Base-by-base conservation (phyloP, 164 flowering plant species). In the Brasenia schreberi region DNA sequence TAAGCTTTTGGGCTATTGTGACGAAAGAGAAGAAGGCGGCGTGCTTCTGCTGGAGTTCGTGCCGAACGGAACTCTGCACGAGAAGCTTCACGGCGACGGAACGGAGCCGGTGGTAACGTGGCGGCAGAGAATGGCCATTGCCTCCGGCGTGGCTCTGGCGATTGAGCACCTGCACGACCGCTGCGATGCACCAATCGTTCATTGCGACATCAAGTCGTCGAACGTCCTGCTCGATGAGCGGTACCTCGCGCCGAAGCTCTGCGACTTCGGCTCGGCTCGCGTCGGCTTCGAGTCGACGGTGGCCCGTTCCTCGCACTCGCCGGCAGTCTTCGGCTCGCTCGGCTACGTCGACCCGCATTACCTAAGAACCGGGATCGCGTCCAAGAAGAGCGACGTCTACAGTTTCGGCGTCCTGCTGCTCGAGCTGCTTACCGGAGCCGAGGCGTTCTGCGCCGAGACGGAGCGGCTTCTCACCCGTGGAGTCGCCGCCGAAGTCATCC, bases 291-390 rank as follows among this genome's bases (percentile, higher is more conserved):
- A 90, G 0, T 80, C 91, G 0, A 67, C 73, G 52, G 75, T 84
- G 6, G 64, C 56, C 11, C 80, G 82, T 0, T 67, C 74, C 1
- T 56, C 16, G 16, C 59, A n/a, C 16, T 12, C 59, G 16, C 59
- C 59, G 59, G 67, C 82, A 69, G 64, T 84, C 77, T 23, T 23
- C 27, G 93, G 92, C 12, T 90, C 94, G 7, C 88, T 85, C 0
- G 97, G 97, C 4, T 90, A 87, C 65, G 80, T 82, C 6, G 97
- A 90, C 62, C 97, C 97, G 3, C 81, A 81, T 60, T 87, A 85
- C 69, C 59, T 90, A 14, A 80, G 76, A 19, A 86, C 97, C 0
- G 97, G 97, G 39, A 72, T 90, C 0, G 81, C 87, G 11, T 86
- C 97, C 0, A 86, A 85, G 71, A 87, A 87, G 79, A 87, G 79